Base-by-base conservation (phyloP, 179 eudicot species). In the Pouteria campechiana region DNA sequence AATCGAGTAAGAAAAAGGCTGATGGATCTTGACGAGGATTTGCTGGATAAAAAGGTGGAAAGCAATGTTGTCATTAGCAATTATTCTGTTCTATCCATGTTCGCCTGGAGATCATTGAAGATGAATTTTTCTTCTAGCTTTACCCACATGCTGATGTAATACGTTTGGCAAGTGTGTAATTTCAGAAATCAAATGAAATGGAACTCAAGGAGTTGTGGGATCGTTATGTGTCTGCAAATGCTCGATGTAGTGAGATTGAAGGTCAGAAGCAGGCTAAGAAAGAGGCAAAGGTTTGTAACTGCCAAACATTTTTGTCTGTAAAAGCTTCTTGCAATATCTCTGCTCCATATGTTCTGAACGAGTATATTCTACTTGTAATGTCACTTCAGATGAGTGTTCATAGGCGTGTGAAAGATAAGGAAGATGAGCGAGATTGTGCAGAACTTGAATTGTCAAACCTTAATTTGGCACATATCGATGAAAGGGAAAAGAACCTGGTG, bases 41-140 rank as follows among this genome's bases (percentile, higher is more conserved):
- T 83, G 60, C 52, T 67, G 51, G 79, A 75, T 45, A 75, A 83
- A 62, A 83, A 87, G 89, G 99, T 92, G 35, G n/a, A n/a, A n/a
- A n/a, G n/a, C n/a, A n/a, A 57, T 17, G 13, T 20, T 21, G 6
- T 10, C 22, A 14, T 27, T 33, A n/a, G n/a, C 14, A 4, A 21
- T 6, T 9, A 12, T 22, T 20, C 13, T 16, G 19, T 6, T 11
- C 23, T 48, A 10, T 1, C 3, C 1, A 33, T 14, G 9, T 18
- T 46, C 17, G 31, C 25, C 6, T 21, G 5, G n/a, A n/a, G n/a
- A n/a, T n/a, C n/a, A n/a, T n/a, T n/a, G n/a, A n/a, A n/a, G n/a
- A n/a, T n/a, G n/a, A n/a, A n/a, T n/a, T n/a, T n/a, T n/a, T n/a
- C n/a, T n/a, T n/a, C n/a, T n/a, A n/a, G n/a, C n/a, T n/a, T n/a